Base-by-base conservation (phyloP, 768 basidiomycete genomes). In the Crassisporium funariophilum region DNA sequence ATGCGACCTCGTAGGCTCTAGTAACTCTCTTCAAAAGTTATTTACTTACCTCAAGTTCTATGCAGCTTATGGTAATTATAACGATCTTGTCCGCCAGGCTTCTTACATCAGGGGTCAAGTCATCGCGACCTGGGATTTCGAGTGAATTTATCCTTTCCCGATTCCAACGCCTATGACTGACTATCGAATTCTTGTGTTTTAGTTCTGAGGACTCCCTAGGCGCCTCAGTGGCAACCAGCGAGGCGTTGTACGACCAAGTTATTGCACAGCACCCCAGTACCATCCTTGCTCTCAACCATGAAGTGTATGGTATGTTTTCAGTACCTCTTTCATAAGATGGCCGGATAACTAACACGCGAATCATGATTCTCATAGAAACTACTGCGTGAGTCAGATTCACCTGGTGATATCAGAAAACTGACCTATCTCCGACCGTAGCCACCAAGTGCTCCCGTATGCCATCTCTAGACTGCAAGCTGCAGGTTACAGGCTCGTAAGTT, bases 61-160 rank as follows among this genome's bases (percentile, higher is more conserved):
- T 38, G 9, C 20, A 73, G 68, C 76, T 5, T 78, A 71, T 50
- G 76, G 76, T 8, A 70, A 59, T 53, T 75, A 73, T 60, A 77
- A 79, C 51, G 58, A 75, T 53, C 66, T 73, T n/a, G 76, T 77
- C 11, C 67, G 65, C 5, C 63, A 70, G 56, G 73, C 61, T 12
- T 60, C 73, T 1, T 50, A 39, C 19, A 44, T 62, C 17, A 63
- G 70, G n/a, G 64, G 65, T 3, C 71, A 74, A 45, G 64, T 64
- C 12, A 29, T 76, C 3, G 68, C 66, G 6, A 56, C 60, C 15
- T 76, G 74, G 73, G 72, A 68, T 51, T 68, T 70, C 38, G 70
- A 71, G 68, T 69, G 20, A 41, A 64, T 53, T 17, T 7, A 19
- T 27, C 15, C 38, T 22, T 9, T 21, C 31, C 4, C 34, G 11